Conservation (phyloP, 768 basidiomycete species). For the Panaeolus cyanescens region DNA sequence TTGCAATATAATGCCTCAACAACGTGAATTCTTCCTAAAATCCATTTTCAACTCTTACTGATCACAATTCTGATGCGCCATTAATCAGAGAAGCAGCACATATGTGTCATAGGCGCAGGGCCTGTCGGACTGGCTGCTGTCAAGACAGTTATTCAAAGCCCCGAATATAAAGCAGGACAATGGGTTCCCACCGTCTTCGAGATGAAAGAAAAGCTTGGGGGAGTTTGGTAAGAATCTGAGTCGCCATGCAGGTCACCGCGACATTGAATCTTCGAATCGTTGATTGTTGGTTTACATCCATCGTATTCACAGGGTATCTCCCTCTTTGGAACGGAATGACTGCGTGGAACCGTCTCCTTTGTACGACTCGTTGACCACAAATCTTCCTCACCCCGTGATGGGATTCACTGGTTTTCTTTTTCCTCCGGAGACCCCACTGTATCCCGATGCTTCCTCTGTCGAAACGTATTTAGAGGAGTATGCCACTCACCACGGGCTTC, state of each 20-base stretch:
- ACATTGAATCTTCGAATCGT: constrained; percentile 5
- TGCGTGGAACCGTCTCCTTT: constrained; percentile 61
- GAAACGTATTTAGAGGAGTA: constrained; percentile 72
- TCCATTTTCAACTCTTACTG: not conserved
- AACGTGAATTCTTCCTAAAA: not conserved
- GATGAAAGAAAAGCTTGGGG: constrained; percentile 65
- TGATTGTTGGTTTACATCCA: not conserved
- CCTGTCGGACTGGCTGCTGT: constrained; percentile 73
- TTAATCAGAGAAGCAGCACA: constrained; percentile 27
- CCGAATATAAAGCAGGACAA: constrained; percentile 52
- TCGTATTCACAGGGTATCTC: not conserved
- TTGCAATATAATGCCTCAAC: not conserved
- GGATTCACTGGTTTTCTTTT: constrained; percentile 63
- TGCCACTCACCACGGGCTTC: constrained; percentile 60
- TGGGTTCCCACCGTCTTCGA: constrained; percentile 74
- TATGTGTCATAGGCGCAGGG: constrained; percentile 78
- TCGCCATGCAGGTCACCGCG: constrained; percentile 53
- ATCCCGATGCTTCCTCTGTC: constrained; percentile 61
- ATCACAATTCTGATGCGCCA: not conserved
- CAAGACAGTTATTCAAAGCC: constrained; percentile 61
- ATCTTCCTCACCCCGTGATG: constrained; percentile 81
- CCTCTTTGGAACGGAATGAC: constrained; percentile 38
- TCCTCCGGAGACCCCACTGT: constrained; percentile 72
- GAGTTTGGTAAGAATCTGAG: constrained; percentile 62
- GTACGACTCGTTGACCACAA: constrained; percentile 83